These are phyloP conservation scores for Purpureocillium lavendulum DNA, from an alignment of 2,329 filamentous ascomycete genomes.

Conservation along the genomic window DNA sequence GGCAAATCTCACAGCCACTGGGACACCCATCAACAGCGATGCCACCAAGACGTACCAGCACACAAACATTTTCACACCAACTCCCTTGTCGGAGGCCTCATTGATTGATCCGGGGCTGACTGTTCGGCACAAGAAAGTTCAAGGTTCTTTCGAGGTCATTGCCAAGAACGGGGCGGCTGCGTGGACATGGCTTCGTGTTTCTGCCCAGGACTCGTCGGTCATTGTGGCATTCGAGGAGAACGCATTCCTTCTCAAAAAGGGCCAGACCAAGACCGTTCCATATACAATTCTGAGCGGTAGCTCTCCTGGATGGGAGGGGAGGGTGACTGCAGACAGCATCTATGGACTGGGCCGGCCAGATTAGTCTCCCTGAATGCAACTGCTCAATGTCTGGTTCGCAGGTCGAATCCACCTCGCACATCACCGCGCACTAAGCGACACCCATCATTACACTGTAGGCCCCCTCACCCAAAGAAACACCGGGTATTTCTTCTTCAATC, in stretches of 20 bases:
- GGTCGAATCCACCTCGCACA: too few relatives aligned
- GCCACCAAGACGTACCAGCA: constrained; percentile 1
- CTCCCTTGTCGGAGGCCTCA: constrained; percentile 1
- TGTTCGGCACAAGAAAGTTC: not conserved
- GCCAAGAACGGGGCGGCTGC: constrained; percentile 1
- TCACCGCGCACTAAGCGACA: too few relatives aligned
- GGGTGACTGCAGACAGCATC: constrained; percentile 3
- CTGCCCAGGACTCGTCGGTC: constrained; percentile 1
- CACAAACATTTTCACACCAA: constrained; percentile 2
- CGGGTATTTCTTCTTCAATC: too few relatives aligned
- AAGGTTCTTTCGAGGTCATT: not conserved
- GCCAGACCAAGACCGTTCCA: not conserved
- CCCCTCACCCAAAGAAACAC: too few relatives aligned
- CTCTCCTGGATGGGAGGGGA: constrained; percentile 1
- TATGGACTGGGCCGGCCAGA: not conserved
- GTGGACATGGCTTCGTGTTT: constrained; percentile 6
- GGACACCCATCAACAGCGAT: constrained; percentile 2
- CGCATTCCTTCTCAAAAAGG: constrained; percentile 3
- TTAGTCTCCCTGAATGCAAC: too few relatives aligned
- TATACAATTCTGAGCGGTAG: constrained; percentile 2
- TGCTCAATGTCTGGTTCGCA: too few relatives aligned
- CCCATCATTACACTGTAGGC: too few relatives aligned
- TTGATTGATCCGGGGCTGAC: constrained; percentile 1
- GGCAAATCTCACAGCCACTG: constrained; percentile 3
- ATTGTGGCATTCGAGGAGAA: constrained; percentile 4